Evolutionary conservation across 1,284 basidiomycete species (phyloP).

Genomic region (Puccinia brachypodii): DNA sequence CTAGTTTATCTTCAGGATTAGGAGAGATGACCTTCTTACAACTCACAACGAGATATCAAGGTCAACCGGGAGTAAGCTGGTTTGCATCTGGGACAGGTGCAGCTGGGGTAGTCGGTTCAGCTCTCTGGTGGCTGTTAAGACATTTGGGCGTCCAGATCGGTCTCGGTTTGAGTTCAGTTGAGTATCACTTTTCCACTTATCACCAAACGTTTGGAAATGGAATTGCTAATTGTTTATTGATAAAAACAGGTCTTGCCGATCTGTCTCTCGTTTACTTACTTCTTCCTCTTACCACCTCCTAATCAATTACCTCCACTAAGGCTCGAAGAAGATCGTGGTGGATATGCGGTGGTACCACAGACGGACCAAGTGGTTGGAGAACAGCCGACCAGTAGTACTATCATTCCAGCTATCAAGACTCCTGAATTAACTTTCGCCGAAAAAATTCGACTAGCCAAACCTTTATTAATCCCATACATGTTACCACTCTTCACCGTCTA

Average conservation of each 20-base stretch:
- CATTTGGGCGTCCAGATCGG: slow-evolving; percentile 79
- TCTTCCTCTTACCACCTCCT: slow-evolving; percentile 68
- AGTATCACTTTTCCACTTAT: background rate
- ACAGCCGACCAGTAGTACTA: slow-evolving; percentile 7
- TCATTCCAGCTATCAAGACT: background rate
- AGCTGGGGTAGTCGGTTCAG: slow-evolving; percentile 87
- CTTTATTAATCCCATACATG: slow-evolving; percentile 54
- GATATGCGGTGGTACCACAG: slow-evolving; percentile 36
- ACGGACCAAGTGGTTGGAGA: background rate
- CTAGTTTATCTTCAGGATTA: slow-evolving; percentile 85
- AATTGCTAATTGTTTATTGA: background rate
- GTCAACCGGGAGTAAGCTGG: slow-evolving; percentile 55
- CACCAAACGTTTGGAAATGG: background rate
- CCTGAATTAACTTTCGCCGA: slow-evolving; percentile 45
- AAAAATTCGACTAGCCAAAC: slow-evolving; percentile 53
- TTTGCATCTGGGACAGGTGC: slow-evolving; percentile 78
- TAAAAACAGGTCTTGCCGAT: slow-evolving; percentile 70
- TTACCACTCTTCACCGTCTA: slow-evolving; percentile 58
- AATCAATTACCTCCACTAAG: background rate
- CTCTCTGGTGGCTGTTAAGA: slow-evolving; percentile 90
- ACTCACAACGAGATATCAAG: slow-evolving; percentile 70
- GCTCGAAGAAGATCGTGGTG: background rate
- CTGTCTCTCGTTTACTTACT: slow-evolving; percentile 71
- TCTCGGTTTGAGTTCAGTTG: slow-evolving; percentile 66
- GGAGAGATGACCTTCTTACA: slow-evolving; percentile 95